Percentiles rank a stretch among this genome's conserved stretches.
Conservation (phyloP, 495 filamentous ascomycete genomes). For the Hypoxylon lienhwacheense region DNA sequence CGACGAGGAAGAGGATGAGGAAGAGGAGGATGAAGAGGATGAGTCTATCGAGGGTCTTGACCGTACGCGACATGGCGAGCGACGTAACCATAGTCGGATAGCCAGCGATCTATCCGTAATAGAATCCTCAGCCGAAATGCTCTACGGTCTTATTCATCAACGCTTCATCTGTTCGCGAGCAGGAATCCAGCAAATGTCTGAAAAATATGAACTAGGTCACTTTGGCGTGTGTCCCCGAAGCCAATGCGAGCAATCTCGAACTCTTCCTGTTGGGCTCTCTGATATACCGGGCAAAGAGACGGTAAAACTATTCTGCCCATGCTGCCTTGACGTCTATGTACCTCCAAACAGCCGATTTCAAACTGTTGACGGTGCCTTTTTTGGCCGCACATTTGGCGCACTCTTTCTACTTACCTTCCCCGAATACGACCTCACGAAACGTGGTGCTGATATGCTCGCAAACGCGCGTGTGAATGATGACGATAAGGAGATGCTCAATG, state of each 20-base stretch:
- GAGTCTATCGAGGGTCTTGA: constrained; percentile 72
- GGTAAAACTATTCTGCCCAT: constrained; percentile 97
- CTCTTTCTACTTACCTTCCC: constrained; percentile 99
- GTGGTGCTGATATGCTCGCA: constrained; percentile 48
- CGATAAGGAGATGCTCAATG: constrained; percentile 70
- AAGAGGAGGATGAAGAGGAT: constrained; percentile 78
- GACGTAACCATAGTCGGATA: constrained; percentile 81
- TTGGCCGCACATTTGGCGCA: constrained; percentile 88
- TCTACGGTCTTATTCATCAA: constrained; percentile 97
- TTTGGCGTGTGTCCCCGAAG: constrained; percentile 93
- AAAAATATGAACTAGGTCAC: constrained; percentile 95
- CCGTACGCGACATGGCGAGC: constrained; percentile 56
- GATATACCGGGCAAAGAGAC: constrained; percentile 96
- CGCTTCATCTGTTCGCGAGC: constrained; percentile 97
- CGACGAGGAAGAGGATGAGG: constrained; percentile 80
- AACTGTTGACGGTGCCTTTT: constrained; percentile 97
- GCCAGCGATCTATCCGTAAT: constrained; percentile 91
- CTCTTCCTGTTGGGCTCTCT: constrained; percentile 87
- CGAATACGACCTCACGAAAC: constrained; percentile 77
- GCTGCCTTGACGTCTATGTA: constrained; percentile 94
- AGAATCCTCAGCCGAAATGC: constrained; percentile 93
- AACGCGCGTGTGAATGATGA: constrained; percentile 44
- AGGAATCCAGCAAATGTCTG: constrained; percentile 97
- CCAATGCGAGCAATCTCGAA: constrained; percentile 81
- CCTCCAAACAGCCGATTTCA: constrained; percentile 97